A percentile compares a stretch with the other conserved stretches of the same genome.
Conservation (phyloP, 768 basidiomycete species). For the Lentinula boryana region DNA sequence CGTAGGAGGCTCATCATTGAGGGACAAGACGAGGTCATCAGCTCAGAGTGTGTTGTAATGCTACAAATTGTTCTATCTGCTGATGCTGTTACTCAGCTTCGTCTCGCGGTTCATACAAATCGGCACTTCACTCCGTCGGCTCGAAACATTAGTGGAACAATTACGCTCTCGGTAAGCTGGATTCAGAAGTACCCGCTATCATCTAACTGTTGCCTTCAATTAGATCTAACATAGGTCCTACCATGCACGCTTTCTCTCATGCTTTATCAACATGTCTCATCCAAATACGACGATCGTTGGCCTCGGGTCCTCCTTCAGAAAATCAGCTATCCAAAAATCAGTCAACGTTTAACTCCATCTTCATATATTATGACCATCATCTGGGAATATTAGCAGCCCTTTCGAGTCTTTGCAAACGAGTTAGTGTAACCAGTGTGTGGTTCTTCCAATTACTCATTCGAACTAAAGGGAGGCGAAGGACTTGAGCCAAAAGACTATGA, state of each 20-base stretch:
- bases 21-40: constrained; percentile 51
- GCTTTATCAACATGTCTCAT: constrained; percentile 50
- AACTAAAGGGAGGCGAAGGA: neutral
- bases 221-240: constrained; percentile 25
- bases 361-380: constrained; percentile 43
- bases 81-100: constrained; percentile 31
- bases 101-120: constrained; percentile 59
- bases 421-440: constrained; percentile 23
- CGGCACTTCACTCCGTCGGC: constrained; percentile 59
- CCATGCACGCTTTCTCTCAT: constrained; percentile 63
- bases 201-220: constrained; percentile 21
- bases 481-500: constrained; percentile 32
- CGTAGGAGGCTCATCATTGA: constrained; percentile 39
- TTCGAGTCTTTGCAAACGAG: constrained; percentile 52
- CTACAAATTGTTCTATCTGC: neutral
- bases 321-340: constrained; percentile 12
- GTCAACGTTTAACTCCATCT: constrained; percentile 33
- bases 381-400: constrained; percentile 48
- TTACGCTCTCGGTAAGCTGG: constrained; percentile 44
- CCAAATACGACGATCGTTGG: constrained; percentile 42
- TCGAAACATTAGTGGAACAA: constrained; percentile 46
- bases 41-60: constrained; percentile 40
- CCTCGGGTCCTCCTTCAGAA: constrained; percentile 30
- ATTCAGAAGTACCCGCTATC: constrained; percentile 3
- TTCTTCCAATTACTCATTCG: constrained; percentile 1